Percentiles rank a stretch among this genome's conserved stretches.
phyloP scores from a whole-genome alignment of 2,329 filamentous ascomycete species.

The Coniochaeta sp. region DNA sequence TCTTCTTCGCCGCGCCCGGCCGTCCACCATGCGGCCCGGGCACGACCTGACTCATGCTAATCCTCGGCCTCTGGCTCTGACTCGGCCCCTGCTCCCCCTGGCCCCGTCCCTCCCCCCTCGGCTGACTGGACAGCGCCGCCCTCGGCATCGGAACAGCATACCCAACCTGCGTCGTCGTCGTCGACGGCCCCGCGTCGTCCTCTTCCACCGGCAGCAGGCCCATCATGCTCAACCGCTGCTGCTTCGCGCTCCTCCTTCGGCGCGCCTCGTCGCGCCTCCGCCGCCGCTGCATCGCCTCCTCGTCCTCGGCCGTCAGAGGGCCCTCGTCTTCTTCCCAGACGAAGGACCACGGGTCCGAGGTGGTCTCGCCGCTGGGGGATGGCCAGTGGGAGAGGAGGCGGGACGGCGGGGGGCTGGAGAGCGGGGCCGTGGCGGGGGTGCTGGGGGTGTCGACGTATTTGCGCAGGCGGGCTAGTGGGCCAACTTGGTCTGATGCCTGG shows the following conservation, averaged over 20 bases:
- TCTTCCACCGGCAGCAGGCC: neutral
- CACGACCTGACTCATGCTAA: conserved; percentile 37
- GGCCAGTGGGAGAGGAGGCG: neutral
- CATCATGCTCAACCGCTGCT: neutral
- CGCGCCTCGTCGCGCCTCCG: neutral
- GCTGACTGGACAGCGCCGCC: neutral
- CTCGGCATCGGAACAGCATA: neutral
- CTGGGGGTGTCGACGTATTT: neutral
- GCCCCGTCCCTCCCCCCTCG: neutral
- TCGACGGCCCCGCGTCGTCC: too few relatives aligned
- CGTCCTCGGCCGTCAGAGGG: neutral
- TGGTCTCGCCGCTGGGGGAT: neutral
- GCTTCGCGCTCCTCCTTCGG: neutral
- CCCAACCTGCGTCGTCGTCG: neutral
- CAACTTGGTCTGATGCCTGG: neutral
- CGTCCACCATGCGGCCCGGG: conserved; percentile 39
- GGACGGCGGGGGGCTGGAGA: neutral
- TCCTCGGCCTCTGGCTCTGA: neutral
- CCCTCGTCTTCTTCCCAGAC: neutral
- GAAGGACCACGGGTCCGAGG: neutral
- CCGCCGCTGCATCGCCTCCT: neutral
- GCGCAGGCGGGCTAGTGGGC: neutral
- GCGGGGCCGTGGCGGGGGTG: neutral
- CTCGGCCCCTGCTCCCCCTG: neutral
- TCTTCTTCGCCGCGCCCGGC: conserved; percentile 29